Conservation (phyloP, 768 basidiomycete species). For the Suillus alpinus region DNA sequence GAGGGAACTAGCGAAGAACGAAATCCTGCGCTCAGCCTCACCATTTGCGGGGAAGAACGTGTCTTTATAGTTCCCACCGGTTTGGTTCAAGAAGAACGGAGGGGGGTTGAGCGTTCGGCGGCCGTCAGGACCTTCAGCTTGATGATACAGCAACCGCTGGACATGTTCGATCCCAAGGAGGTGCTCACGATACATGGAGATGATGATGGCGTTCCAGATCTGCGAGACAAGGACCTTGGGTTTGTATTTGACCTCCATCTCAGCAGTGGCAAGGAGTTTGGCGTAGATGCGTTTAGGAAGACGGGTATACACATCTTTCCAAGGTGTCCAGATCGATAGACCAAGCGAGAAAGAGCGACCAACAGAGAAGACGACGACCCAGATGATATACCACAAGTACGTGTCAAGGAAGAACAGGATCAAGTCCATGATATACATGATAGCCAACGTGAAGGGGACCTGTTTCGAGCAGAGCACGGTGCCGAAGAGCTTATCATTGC, state of each 20-base stretch:
- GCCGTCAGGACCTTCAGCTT: slow-evolving; percentile 87
- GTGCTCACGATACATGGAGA: slow-evolving; percentile 99
- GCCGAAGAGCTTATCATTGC: slow-evolving; percentile 83
- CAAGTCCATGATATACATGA: slow-evolving; percentile 99
- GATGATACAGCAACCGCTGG: slow-evolving; percentile 95
- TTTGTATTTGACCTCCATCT: slow-evolving; percentile 99
- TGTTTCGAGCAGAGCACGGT: slow-evolving; percentile 83
- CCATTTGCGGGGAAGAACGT: slow-evolving; percentile 93
- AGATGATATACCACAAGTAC: slow-evolving; percentile 99
- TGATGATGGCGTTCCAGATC: slow-evolving; percentile 99
- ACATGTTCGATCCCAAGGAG: slow-evolving; percentile 97
- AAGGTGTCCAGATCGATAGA: slow-evolving; percentile 98
- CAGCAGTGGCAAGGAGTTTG: slow-evolving; percentile 90
- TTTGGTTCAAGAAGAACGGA: slow-evolving; percentile 96
- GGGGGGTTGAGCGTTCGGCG: slow-evolving; percentile 92
- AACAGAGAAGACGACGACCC: slow-evolving; percentile 94
- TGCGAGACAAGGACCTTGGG: slow-evolving; percentile 99
- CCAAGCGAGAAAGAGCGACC: slow-evolving; percentile 89
- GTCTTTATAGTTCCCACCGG: slow-evolving; percentile 61
- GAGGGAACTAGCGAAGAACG: slow-evolving; percentile 97
- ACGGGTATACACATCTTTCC: slow-evolving; percentile 95
- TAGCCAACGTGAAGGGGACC: slow-evolving; percentile 88
- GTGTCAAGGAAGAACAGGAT: slow-evolving; percentile 99
- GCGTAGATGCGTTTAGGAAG: slow-evolving; percentile 98
- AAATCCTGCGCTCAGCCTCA: slow-evolving; percentile 96